Evolutionary conservation across 1,284 basidiomycete genomes (phyloP), one percentile per base, ranked within the genome.

Genomic region (Heimioporus punctisporus): DNA sequence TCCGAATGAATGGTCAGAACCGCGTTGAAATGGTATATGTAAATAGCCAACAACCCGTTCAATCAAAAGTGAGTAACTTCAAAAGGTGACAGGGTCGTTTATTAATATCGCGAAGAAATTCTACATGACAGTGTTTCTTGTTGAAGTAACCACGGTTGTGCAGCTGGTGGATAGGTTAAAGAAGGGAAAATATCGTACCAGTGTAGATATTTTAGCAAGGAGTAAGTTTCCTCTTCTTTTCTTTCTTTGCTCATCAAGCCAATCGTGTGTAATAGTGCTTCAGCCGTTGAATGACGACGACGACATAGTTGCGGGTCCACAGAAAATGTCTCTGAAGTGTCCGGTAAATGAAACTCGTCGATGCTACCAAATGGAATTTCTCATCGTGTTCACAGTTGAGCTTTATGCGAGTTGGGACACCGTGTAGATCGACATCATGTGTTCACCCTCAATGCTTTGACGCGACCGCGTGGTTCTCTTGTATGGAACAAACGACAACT

Each of bases 401-500:
- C 49, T 97, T 93, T 66, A 86, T 90, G 73, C 90, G 96, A 14
- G 89, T 99, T 55, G 78, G 74, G 27, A 90, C 85, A 1, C 97
- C 97, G 4, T 90, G 92, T 67, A 90, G 97, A 19, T 96, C 97
- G 0, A 80, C 77, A 15, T 77, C 82, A 58, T 99, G 97, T 69
- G 85, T 91, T 24, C 97, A 99, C 71, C 77, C 93, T 4, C 94
- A 97, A 66, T 99, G 97, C 72, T 99, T 99, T 70, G 97, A 99
- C 72, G 95, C 96, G 0, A 81, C 82, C 23, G 94, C 92, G 48
- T 99, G 96, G 93, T 95, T 92, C 64, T 90, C 90, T 24, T 86
- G 97, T 69, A 99, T 98, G 84, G 93, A 97, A 65, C 91, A 94
- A 73, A 97, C 96, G 7, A 97, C 97, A 0, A 95, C 95, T 30